Evolutionary conservation across 2,329 filamentous ascomycete genomes (phyloP), one percentile per base, ranked within the genome.

Genomic region (Fusarium luffae): DNA sequence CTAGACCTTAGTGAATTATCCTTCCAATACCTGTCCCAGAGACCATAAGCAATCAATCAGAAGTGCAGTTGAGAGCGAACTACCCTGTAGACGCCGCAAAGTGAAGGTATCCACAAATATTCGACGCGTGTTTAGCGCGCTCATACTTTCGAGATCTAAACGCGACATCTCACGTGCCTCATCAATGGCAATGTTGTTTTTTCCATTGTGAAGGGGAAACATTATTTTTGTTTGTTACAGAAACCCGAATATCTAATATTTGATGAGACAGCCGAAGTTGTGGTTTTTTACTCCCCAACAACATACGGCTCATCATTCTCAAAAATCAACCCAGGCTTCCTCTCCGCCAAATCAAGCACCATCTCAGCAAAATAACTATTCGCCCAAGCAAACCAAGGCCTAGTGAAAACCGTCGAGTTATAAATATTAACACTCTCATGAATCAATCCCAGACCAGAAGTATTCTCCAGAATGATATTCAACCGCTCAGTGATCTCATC

Each of bases 311-410:
- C 40, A 2, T 68, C 12, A 6, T 64, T n/a, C 11, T 64, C 46
- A 2, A 68, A 64, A 0, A 68, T 68, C 12, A 68, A 2, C 3
- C 59, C 52, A 0, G 65, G 65, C 2, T 68, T 68, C 3, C 65
- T 68, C 21, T 68, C 59, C 0, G 59, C 65, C 52, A 68, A 46
- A 1, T 68, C 65, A 1, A 68, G 59, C 4, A 68, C 30, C 65
- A 68, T 68, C 1, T 68, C 65, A 0, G 65, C 65, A 16, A 68
- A 68, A 10, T 68, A 68, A 3, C 65, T 68, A 0, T 68, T 68
- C 1, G 65, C 65, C 65, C 65, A 68, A 1, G 65, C 65, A 16
- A 68, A 68, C 65, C 65, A 68, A 2, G 65, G 64, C 1, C 65
- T 57, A 1, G 65, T 68, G 1, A 68, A 68, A 0, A 46, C 64